Evolutionary conservation across 192 early-diverging fungal genomes (phyloP).

Genomic region (Rhizophagus prolifer): DNA sequence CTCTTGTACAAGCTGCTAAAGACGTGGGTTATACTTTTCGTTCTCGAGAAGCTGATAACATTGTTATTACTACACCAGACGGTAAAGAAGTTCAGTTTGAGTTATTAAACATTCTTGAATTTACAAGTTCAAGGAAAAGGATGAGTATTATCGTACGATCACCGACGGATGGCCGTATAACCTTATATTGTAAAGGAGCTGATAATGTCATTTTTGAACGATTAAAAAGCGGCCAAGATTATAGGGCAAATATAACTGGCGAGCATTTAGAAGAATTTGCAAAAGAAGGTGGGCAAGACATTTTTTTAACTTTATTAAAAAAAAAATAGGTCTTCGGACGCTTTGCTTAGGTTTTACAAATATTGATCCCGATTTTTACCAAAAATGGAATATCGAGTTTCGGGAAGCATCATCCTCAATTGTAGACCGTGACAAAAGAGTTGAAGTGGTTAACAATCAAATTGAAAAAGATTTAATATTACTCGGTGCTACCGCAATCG

Average conservation of each 20-base stretch:
- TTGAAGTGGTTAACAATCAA: conserved; percentile 53
- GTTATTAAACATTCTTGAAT: conserved; percentile 70
- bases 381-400: conserved; percentile 57
- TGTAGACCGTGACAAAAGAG: conserved; percentile 56
- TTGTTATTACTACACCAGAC: conserved; percentile 36
- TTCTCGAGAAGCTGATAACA: conserved; percentile 57
- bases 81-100: conserved; percentile 44
- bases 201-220: conserved; percentile 76
- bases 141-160: conserved; percentile 62
- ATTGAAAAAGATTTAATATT: conserved; percentile 63
- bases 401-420: conserved; percentile 50
- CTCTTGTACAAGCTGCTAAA: conserved; percentile 59
- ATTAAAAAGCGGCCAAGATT: conserved; percentile 55
- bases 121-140: conserved; percentile 69
- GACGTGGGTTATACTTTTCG: conserved; percentile 57
- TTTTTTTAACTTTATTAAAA: too few relatives aligned
- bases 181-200: conserved; percentile 68
- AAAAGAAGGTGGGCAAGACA: conserved; percentile 48
- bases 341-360: conserved; percentile 67
- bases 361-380: conserved; percentile 56
- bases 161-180: conserved; percentile 47
- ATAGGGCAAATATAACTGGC: conserved; percentile 58
- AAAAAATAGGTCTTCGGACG: conserved; percentile 73
- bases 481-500: conserved; percentile 77
- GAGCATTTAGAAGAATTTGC: conserved; percentile 82